These are phyloP conservation scores for Rhododendron ferrugineum DNA, from an alignment of 148 eudicot species.

Conservation along the genomic window DNA sequence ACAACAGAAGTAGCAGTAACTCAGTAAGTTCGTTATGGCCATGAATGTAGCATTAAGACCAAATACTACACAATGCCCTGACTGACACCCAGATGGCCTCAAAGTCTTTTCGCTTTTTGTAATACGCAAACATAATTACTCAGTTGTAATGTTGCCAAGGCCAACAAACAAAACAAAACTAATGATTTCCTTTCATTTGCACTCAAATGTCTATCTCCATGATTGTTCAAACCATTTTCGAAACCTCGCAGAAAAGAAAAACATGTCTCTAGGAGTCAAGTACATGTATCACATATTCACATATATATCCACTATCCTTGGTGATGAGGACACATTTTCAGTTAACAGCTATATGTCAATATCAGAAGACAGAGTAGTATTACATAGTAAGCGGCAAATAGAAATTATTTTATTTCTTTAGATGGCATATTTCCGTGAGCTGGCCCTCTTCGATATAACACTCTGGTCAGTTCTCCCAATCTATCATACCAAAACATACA, in stretches of 20 bases:
- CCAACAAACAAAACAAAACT: background rate
- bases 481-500: background rate
- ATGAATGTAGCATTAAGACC: background rate
- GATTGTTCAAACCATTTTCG: background rate
- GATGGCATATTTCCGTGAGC: background rate
- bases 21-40: background rate
- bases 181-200: background rate
- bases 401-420: background rate
- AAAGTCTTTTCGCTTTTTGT: background rate
- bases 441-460: background rate
- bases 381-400: background rate
- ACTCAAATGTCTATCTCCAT: background rate
- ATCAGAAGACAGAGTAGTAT: background rate
- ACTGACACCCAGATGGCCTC: background rate
- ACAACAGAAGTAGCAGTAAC: background rate
- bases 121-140: background rate
- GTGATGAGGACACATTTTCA: background rate
- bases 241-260: background rate
- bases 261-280: background rate
- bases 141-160: background rate
- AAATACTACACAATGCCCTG: background rate
- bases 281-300: background rate
- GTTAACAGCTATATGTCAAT: background rate
- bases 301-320: background rate
- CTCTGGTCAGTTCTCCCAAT: background rate